A percentile compares a stretch with the other conserved stretches of the same genome.
These are phyloP conservation scores for Coniella vitis DNA, from an alignment of 2,329 filamentous ascomycete genomes.

Conservation along the genomic window DNA sequence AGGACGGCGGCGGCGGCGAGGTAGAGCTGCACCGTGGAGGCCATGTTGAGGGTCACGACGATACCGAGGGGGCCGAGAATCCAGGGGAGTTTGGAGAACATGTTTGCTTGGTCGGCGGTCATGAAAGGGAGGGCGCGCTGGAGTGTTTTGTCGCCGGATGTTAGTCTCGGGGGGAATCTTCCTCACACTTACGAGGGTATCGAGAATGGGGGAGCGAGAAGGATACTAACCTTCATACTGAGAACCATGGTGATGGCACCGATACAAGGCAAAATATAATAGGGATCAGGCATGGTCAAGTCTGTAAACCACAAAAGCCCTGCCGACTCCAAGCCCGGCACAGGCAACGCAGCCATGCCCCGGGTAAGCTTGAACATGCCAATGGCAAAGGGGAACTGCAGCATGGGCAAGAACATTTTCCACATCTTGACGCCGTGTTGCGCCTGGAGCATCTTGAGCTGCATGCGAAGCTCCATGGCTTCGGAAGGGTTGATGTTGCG, in stretches of 20 bases:
- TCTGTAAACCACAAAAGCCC: conserved; percentile 74
- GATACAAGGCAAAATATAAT: conserved; percentile 62
- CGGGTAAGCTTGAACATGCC: conserved; percentile 74
- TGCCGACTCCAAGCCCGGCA: conserved; percentile 68
- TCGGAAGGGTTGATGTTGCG: conserved; percentile 38
- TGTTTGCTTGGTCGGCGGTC: conserved; percentile 23
- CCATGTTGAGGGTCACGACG: conserved; percentile 39
- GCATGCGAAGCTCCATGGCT: conserved; percentile 37
- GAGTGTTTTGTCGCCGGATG: too few relatives aligned
- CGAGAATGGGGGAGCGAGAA: not conserved
- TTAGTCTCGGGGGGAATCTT: too few relatives aligned
- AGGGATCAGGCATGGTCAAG: conserved; percentile 70
- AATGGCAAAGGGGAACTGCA: conserved; percentile 63
- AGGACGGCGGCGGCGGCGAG: conserved; percentile 42
- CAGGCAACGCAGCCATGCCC: conserved; percentile 69
- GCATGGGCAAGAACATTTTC: conserved; percentile 47
- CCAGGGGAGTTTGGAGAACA: conserved; percentile 28
- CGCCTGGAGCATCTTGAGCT: conserved; percentile 45
- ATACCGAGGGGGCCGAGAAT: conserved; percentile 27
- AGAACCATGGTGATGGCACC: conserved; percentile 51
- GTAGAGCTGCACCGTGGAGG: conserved; percentile 52
- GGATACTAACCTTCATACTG: conserved; percentile 48
- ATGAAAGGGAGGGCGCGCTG: conserved; percentile 29
- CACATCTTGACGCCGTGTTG: conserved; percentile 46
- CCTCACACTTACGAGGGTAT: not conserved